phyloP scores from a whole-genome alignment of 768 basidiomycete genomes.

The Tephrocybe sp. region DNA sequence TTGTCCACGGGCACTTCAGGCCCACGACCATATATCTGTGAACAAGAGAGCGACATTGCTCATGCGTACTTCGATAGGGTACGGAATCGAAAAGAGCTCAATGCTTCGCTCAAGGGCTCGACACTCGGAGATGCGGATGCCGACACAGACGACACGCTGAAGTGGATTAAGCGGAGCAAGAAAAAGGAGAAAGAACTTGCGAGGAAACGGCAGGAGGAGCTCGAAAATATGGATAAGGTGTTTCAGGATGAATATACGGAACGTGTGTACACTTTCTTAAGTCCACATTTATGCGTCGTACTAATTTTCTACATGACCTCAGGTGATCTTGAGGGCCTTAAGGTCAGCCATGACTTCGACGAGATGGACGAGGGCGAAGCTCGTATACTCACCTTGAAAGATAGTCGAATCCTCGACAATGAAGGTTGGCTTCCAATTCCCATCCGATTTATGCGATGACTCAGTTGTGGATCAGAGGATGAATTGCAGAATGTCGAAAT shows the following conservation, averaged over 20 bases:
- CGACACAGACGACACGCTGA: conserved; percentile 74
- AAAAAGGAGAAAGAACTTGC: conserved; percentile 90
- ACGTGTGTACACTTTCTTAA: conserved; percentile 49
- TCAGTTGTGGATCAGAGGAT: conserved; percentile 66
- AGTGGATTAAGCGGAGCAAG: conserved; percentile 92
- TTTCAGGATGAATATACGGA: conserved; percentile 83
- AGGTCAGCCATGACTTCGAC: conserved; percentile 95
- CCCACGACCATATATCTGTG: conserved; percentile 25
- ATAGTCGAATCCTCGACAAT: conserved; percentile 91
- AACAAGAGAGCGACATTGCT: conserved; percentile 34
- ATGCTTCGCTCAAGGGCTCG: conserved; percentile 87
- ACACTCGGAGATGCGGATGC: conserved; percentile 89
- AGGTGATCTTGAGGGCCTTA: conserved; percentile 92
- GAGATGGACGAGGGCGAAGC: conserved; percentile 93
- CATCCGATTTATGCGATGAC: neutral
- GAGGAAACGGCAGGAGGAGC: conserved; percentile 75
- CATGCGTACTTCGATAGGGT: conserved; percentile 63
- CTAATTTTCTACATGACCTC: conserved; percentile 6
- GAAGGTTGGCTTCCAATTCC: conserved; percentile 59
- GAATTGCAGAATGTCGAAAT: conserved; percentile 96
- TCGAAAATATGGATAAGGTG: conserved; percentile 81
- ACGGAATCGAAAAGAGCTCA: conserved; percentile 91
- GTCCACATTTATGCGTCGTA: neutral
- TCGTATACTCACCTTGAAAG: conserved; percentile 95
- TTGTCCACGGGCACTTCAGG: conserved; percentile 39